phyloP scores from a whole-genome alignment of 2,329 filamentous ascomycete genomes.

The Monilinia fructicola region DNA sequence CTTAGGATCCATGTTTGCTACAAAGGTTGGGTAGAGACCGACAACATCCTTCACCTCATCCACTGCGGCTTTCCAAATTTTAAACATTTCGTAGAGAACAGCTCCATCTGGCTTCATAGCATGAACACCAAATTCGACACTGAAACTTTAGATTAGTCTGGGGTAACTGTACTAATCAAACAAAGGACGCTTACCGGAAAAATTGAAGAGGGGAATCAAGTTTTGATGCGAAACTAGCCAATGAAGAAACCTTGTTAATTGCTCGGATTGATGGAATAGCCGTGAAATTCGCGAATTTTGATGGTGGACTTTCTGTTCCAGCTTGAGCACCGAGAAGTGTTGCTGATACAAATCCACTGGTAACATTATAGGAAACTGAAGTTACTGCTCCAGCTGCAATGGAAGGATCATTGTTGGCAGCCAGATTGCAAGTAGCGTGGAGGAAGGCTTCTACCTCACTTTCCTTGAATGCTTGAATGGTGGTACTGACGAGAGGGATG shows the following conservation, averaged over 20 bases:
- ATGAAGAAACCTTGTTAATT: constrained; percentile 21
- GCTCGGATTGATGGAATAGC: constrained; percentile 18
- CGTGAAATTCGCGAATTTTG: constrained; percentile 28
- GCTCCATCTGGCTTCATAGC: constrained; percentile 43
- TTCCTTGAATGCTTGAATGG: constrained; percentile 25
- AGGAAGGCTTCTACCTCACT: constrained; percentile 23
- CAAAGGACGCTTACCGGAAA: constrained; percentile 24
- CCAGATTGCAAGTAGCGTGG: constrained; percentile 23
- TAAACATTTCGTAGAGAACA: constrained; percentile 40
- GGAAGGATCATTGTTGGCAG: constrained; percentile 17
- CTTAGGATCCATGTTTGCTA: constrained; percentile 40
- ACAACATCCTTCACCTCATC: constrained; percentile 41
- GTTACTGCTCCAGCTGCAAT: constrained; percentile 26
- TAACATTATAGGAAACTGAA: constrained; percentile 27
- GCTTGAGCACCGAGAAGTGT: constrained; percentile 28
- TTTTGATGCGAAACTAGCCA: constrained; percentile 15
- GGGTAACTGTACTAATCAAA: neutral
- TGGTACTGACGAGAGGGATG: constrained; percentile 29
- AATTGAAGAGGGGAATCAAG: constrained; percentile 28
- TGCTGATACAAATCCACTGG: constrained; percentile 3
- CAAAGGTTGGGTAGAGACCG: constrained; percentile 44
- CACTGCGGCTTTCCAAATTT: constrained; percentile 42
- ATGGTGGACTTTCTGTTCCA: constrained; percentile 25
- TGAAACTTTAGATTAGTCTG: neutral
- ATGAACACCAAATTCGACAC: constrained; percentile 40